Evolutionary conservation across 2,329 filamentous ascomycete species (phyloP), one percentile per base, ranked within the genome.

Genomic region (Aspergillus uvarum): DNA sequence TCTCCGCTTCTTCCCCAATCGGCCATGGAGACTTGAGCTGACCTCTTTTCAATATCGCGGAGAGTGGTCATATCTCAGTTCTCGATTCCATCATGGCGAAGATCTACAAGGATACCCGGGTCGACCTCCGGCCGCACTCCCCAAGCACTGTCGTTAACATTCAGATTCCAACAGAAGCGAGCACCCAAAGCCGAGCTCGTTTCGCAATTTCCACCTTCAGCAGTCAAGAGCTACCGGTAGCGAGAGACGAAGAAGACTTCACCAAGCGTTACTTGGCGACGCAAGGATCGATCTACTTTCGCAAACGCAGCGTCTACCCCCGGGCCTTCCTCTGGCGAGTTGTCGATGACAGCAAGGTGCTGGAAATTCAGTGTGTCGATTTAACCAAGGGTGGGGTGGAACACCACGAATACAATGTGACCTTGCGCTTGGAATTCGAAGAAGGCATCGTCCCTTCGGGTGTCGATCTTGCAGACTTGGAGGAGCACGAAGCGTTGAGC

Each of bases 241-340:
- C 80, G 65, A 87, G 90, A 70, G 90, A 93, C 66, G 76, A 78
- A 63, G 75, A 78, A n/a, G 80, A 84, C 10, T 96, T 96, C 71
- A 86, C 88, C 65, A 81, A 84, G 61, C 87, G 85, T 64, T 86
- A 90, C 71, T 80, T 97, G 56, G 91, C 94, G 26, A 88, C 83
- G 2, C 86, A 92, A 32, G 89, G 91, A 29, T 92, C 91, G 2
- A 84, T 98, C 58, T 96, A 91, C 79, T 92, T 96, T 76, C 87
- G 95, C 58, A 85, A 85, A 74, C 85, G 89, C 74, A 86, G 89
- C 70, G 82, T 85, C 64, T 88, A 89, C 64, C 95, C 95, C 44
- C 88, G 90, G 72, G 91, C 87, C 76, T 96, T 98, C 72, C 83
- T 96, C 51, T 99, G 95, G 95, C 87, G 94, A 67, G 84, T 98